Evolutionary conservation across 2,329 filamentous ascomycete species (phyloP), one percentile per base, ranked within the genome.

Genomic region (Ophiostoma himal-ulmi): DNA sequence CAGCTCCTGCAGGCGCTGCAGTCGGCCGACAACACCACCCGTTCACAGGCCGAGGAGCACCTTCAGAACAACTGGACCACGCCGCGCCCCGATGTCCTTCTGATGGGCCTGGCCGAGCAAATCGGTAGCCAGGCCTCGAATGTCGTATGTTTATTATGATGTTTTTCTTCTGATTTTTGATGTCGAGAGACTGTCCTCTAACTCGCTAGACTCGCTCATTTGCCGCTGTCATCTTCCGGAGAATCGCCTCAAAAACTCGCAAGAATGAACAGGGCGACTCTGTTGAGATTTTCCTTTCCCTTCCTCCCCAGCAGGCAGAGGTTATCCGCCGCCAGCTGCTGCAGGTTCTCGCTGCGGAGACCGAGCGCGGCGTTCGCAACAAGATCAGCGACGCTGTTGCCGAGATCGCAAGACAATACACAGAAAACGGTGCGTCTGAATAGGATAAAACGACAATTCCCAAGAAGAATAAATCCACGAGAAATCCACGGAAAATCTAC

Each of bases 351-450:
- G 88, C 88, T 71, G 84, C 83, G 73, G 95, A 98, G 81, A 83
- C 86, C 30, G 87, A 91, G 73, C 86, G 89, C 73, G 83, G 87
- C 54, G 91, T 97, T 66, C 87, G 95, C 76, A 95, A 97, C 82
- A 99, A 99, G 81, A 91, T 98, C 78, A 95, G 94, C 76, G 95
- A 99, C 81, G 93, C 94, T n/a, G 91, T 98, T 73, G 95, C 95
- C 34, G 95, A 99, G 81, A 85, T 99, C 72, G 95, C 94, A 64
- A 89, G 95, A 77, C 93, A 99, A 82, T 97, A 97, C 81, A 91
- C 92, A 64, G 95, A 98, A 76, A 93, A 91, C 77, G 90, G 93
- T 96, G 85, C 79, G 89, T 82, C 52, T 30, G 14, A 30, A 14
- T 11, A 60, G 54, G 8, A n/a, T 6, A 26, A 26, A 14, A 17